These are phyloP conservation scores for Hypoxylon sp. DNA, from an alignment of 2,329 filamentous ascomycete species.

Conservation along the genomic window DNA sequence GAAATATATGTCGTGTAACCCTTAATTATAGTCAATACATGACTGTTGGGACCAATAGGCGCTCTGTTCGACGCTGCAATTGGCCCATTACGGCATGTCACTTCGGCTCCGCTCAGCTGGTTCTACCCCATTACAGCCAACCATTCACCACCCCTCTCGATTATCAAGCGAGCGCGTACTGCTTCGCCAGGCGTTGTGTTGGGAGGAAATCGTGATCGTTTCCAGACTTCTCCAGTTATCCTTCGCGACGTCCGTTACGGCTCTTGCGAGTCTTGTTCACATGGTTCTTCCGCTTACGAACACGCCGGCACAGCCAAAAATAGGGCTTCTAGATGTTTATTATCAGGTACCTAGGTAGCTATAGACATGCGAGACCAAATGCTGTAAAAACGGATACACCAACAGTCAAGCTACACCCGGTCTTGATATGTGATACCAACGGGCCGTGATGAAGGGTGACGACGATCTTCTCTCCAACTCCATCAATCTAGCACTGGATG, in stretches of 20 bases:
- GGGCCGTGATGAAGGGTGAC: constrained; percentile 4
- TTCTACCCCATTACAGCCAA: not conserved
- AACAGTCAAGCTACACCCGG: constrained; percentile 6
- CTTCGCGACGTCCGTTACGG: not conserved
- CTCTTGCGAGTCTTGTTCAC: not conserved
- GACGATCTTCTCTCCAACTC: not conserved
- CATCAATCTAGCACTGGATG: constrained; percentile 47
- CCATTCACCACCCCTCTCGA: not conserved
- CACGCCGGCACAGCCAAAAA: not conserved
- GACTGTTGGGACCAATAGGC: constrained; percentile 2
- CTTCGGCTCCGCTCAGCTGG: constrained; percentile 12
- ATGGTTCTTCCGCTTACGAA: not conserved
- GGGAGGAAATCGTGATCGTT: not conserved
- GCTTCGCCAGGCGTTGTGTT: not conserved
- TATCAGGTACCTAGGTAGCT: constrained; percentile 1
- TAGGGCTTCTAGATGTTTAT: not conserved
- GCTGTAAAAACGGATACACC: constrained; percentile 20
- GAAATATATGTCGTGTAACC: constrained; percentile 19
- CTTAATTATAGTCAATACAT: constrained; percentile 4
- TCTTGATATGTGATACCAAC: constrained; percentile 4
- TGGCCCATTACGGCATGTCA: not conserved
- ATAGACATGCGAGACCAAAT: constrained; percentile 15
- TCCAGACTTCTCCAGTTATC: not conserved
- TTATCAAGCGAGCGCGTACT: not conserved
- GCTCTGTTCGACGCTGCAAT: not conserved